Evolutionary conservation across 495 filamentous ascomycete genomes (phyloP), one percentile per base, ranked within the genome.

Genomic region (Monascus purpureus): DNA sequence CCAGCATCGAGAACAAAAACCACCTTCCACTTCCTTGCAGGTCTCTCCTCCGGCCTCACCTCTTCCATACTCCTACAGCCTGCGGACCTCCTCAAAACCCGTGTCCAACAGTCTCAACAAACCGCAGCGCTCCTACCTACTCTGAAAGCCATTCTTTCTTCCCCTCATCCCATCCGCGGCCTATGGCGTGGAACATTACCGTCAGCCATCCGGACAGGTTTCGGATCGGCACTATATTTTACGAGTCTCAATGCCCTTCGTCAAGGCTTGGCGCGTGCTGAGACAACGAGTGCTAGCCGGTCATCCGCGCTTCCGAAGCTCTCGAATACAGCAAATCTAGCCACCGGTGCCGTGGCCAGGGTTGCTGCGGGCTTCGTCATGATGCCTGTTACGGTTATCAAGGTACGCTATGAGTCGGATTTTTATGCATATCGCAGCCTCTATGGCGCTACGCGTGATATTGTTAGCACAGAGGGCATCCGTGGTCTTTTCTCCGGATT

Each of bases 301-400:
- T 85, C 80, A 4, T 85, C 79, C 30, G 70, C 77, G 9, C 72
- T 96, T 16, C 87, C 87, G 1, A 80, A 80, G 47, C 75, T 96
- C 35, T 81, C 77, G 31, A 81, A 88, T 48, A 64, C 77, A 4
- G 82, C 80, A 20, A 99, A 99, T 47, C 68, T 99, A 1, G 51
- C 75, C 23, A 80, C 87, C 0, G 92, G 90, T 13, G 84, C 86
- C 17, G 61, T 78, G 8, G 86, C 90, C 22, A 70, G 90, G 13
- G 82, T 81, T 4, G 72, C 75, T 8, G 87, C 86, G 0, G 90
- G 90, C 8, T 79, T 93, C 49, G 57, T 93, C 25, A 76, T 96
- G 61, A 96, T 94, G 86, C 90, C 90, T 5, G 72, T 96, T 32
- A 99, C 90, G 2, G 81, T 96, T 19, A 71, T 99, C 48, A 99